Percentiles rank a stretch among this genome's conserved stretches.
phyloP scores from a whole-genome alignment of 2,329 filamentous ascomycete species.

The Eurotiales sp. region DNA sequence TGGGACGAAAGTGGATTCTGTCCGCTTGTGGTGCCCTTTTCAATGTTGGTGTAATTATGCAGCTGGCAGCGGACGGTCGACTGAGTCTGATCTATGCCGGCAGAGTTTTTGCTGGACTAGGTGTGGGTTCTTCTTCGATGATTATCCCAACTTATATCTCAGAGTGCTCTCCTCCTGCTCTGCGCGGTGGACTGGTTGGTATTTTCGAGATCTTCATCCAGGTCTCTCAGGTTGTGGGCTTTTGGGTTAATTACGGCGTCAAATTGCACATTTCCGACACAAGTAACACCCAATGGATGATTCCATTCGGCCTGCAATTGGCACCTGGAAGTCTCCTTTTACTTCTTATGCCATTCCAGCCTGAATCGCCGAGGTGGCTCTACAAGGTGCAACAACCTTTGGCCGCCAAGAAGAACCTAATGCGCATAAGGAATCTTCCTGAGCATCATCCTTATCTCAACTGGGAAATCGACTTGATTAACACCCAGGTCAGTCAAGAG shows the following conservation, averaged over 20 bases:
- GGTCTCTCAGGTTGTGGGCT: conserved; percentile 39
- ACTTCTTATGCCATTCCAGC: conserved; percentile 58
- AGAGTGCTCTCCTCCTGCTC: conserved; percentile 57
- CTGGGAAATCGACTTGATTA: conserved; percentile 59
- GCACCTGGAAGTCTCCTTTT: conserved; percentile 61
- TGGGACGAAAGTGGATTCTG: conserved; percentile 54
- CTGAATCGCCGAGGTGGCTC: conserved; percentile 65
- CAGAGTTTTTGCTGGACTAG: conserved; percentile 53
- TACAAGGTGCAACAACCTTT: conserved; percentile 67
- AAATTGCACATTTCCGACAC: conserved; percentile 41
- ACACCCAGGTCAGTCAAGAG: conserved; percentile 25
- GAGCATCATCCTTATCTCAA: conserved; percentile 53
- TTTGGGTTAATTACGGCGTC: conserved; percentile 55
- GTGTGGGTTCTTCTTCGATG: conserved; percentile 51
- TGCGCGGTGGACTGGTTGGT: conserved; percentile 57
- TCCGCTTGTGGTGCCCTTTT: conserved; percentile 56
- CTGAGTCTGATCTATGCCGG: conserved; percentile 64
- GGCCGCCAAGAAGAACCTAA: conserved; percentile 55
- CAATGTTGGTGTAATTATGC: conserved; percentile 60
- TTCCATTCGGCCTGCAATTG: conserved; percentile 63
- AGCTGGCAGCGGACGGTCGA: conserved; percentile 55
- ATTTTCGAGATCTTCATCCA: conserved; percentile 60
- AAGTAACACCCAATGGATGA: conserved; percentile 50
- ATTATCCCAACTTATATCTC: conserved; percentile 60
- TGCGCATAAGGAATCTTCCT: conserved; percentile 54